phyloP scores from a whole-genome alignment of 345 rosid species.

The Dipteronia sinensis region DNA sequence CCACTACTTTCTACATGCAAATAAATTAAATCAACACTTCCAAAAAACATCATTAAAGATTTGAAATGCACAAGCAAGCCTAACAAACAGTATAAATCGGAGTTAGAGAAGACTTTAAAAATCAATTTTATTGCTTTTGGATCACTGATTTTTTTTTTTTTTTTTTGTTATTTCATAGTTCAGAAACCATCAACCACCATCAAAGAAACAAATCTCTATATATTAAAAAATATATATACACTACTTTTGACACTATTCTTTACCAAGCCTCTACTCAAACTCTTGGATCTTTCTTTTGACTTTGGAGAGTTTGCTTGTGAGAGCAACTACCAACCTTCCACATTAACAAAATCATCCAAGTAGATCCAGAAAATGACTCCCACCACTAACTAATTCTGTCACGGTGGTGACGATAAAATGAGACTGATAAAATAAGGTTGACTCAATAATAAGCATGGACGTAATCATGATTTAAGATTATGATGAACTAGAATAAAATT shows the following conservation, averaged over 20 bases:
- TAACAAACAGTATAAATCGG: too few species aligned
- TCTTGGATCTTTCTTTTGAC: slow-evolving; percentile 29
- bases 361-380: slow-evolving; percentile 28
- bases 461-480: too few species aligned
- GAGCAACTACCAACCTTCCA: slow-evolving; percentile 38
- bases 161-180: background rate
- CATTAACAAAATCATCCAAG: slow-evolving; percentile 8
- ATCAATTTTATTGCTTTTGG: background rate
- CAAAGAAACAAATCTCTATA: background rate
- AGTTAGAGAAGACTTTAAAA: too few species aligned
- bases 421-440: too few species aligned
- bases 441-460: too few species aligned
- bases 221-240: slow-evolving; percentile 11
- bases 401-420: too few species aligned
- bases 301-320: slow-evolving; percentile 39
- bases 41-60: background rate
- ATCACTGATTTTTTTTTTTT: background rate
- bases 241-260: slow-evolving; percentile 35
- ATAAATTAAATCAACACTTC: background rate
- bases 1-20: background rate
- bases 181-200: slow-evolving; percentile 6
- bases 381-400: slow-evolving; percentile 7
- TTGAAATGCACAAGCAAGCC: background rate
- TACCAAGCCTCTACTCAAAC: slow-evolving; percentile 63
- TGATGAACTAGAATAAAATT: too few species aligned